Evolutionary conservation across 1,139 yeast species (phyloP).

Genomic region (Saccharomyces hybrid): DNA sequence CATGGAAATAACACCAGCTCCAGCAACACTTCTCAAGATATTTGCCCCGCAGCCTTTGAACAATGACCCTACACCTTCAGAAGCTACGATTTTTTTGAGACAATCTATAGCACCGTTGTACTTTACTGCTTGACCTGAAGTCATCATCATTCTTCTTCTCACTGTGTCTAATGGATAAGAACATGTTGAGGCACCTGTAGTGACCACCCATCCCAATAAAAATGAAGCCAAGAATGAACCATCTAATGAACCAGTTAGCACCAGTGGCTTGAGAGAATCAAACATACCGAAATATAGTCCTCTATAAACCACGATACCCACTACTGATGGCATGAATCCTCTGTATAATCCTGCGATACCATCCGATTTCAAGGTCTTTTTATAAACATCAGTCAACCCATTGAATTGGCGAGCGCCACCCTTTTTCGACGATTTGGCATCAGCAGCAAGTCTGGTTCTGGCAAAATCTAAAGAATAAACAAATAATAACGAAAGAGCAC

Average conservation of each 20-base stretch:
- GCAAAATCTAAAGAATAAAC: slow-evolving; percentile 79
- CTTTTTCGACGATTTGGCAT: slow-evolving; percentile 61
- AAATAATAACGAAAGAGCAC: slow-evolving; percentile 66
- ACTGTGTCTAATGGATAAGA: slow-evolving; percentile 79
- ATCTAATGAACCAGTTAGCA: slow-evolving; percentile 63
- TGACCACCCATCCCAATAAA: slow-evolving; percentile 73
- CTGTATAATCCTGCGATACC: slow-evolving; percentile 80
- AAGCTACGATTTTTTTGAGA: slow-evolving; percentile 61
- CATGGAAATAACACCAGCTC: slow-evolving; percentile 77
- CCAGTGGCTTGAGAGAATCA: slow-evolving; percentile 71
- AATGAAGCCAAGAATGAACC: slow-evolving; percentile 68
- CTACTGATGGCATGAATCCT: slow-evolving; percentile 78
- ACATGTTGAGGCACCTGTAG: slow-evolving; percentile 75
- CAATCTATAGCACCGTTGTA: slow-evolving; percentile 71
- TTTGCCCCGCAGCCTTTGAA: slow-evolving; percentile 86
- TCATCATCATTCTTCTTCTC: slow-evolving; percentile 88
- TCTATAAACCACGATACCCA: slow-evolving; percentile 76
- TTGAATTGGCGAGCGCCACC: slow-evolving; percentile 68
- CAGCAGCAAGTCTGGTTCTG: slow-evolving; percentile 79
- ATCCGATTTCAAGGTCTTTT: slow-evolving; percentile 66
- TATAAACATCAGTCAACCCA: slow-evolving; percentile 72
- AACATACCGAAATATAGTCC: slow-evolving; percentile 78
- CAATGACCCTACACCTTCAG: slow-evolving; percentile 63
- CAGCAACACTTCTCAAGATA: slow-evolving; percentile 83
- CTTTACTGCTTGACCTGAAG: slow-evolving; percentile 74